Evolutionary conservation across 441 rosid species (phyloP).

Genomic region (Arabidopsis lyrata): DNA sequence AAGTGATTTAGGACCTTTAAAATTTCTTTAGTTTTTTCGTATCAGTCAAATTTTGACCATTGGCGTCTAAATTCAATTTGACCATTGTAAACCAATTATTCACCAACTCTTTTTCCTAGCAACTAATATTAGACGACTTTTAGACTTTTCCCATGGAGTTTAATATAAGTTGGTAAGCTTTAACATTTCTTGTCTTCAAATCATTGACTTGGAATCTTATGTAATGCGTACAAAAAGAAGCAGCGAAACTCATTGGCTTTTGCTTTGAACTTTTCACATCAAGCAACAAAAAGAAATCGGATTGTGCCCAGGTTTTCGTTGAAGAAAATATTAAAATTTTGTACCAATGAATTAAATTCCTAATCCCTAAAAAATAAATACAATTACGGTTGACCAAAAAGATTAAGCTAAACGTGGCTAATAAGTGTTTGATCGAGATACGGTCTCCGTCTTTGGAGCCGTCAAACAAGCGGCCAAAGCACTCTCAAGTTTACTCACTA

Average conservation of each 20-base stretch:
- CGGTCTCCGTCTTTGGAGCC: constrained; percentile 43
- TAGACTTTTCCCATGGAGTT: constrained; percentile 25
- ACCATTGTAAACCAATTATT: neutral
- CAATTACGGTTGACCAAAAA: neutral
- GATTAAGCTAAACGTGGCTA: constrained; percentile 26
- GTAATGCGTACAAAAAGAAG: constrained; percentile 22
- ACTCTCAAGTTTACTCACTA: constrained; percentile 62
- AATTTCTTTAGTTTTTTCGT: constrained; percentile 8
- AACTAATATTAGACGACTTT: neutral
- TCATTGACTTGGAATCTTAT: constrained; percentile 16
- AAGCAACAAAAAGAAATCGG: neutral
- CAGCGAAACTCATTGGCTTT: constrained; percentile 8
- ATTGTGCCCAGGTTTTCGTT: neutral
- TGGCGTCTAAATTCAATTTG: constrained; percentile 32
- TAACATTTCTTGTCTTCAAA: neutral
- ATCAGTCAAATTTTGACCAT: constrained; percentile 31
- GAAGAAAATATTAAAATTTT: constrained; percentile 2
- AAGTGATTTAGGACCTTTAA: constrained; percentile 1
- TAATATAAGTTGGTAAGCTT: neutral
- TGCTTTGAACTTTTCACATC: constrained; percentile 26
- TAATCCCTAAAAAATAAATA: neutral
- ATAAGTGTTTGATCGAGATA: constrained; percentile 48
- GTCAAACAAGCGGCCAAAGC: constrained; percentile 59
- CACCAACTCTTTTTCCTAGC: neutral
- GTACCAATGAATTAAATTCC: neutral